Base-by-base conservation (phyloP, 2,329 filamentous ascomycete genomes). In the Hymenoscyphus occultus region DNA sequence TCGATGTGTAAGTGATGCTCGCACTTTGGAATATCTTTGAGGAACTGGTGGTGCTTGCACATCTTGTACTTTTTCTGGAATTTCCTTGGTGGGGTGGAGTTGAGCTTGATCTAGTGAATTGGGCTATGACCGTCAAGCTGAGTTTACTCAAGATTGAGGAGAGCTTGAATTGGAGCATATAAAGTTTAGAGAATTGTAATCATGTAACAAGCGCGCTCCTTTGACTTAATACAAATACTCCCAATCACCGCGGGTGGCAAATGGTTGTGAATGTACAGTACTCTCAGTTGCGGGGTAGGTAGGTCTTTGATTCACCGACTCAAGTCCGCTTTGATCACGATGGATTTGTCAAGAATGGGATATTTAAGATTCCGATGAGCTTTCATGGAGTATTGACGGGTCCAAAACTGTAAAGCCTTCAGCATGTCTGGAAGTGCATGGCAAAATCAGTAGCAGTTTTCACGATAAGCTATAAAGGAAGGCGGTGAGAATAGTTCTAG, bases 1-100 rank as follows among this genome's bases (percentile, higher is more conserved):
- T 93, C 90, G 40, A 94, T 82, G 75, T 94, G 91, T 62, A 93
- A 84, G 77, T 93, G 91, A 74, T 93, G 90, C 76, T 94, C 91
- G 78, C 88, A 91, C 80, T 93, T 93, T 68, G 90, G 90, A 39
- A 93, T 83, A 39, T 82, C 82, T 61, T 79, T 77, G 45, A 93
- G 81, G 74, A 91, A 86, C 54, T 80, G 75, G 77, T 72, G 71
- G 62, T 66, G 64, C 64, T 68, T 66, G 62, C 71, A 73, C 72
- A 74, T 74, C 28, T 64, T 72, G 63, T 22, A 13, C 16, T 22
- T 19, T n/a, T 7, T 56, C 32, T 28, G 28, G 28, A 28, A 28
- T 28, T 28, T 28, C 28, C 28, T 28, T 28, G 28, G 28, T 4
- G 12, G 14, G 28, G 2, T 4, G 16, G 7, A 16, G 16, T 32